A percentile compares a stretch with the other conserved stretches of the same genome.
phyloP scores from a whole-genome alignment of 306 rosid species.

The Delonix regia region DNA sequence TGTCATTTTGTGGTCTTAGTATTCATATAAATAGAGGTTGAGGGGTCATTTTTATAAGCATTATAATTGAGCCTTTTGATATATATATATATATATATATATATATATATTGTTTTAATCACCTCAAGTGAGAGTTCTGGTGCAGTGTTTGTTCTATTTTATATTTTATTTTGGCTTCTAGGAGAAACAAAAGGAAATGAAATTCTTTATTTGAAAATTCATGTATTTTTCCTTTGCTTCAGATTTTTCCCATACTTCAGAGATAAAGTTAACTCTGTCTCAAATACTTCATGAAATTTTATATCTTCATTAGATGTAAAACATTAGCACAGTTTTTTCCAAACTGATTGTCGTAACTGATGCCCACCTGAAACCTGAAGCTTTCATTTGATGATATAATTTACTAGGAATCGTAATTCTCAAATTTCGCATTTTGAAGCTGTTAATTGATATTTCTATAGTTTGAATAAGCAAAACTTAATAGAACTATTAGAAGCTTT shows the following conservation, averaged over 20 bases:
- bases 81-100: no score
- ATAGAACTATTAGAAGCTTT: no score
- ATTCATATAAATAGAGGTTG: neutral
- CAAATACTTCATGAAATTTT: neutral
- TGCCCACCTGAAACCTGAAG: neutral
- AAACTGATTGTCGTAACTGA: no score
- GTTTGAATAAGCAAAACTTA: neutral
- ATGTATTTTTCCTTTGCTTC: slow-evolving; percentile 4
- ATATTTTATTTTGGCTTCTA: slow-evolving; percentile 6
- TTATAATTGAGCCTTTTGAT: neutral
- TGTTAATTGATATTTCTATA: slow-evolving; percentile 6
- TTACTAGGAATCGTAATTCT: neutral
- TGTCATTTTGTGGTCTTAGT: neutral
- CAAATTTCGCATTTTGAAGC: neutral
- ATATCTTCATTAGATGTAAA: no score
- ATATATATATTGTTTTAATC: neutral
- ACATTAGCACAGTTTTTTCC: no score
- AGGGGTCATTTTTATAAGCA: neutral
- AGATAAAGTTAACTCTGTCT: neutral
- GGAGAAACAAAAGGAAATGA: slow-evolving; percentile 11
- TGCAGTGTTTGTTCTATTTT: slow-evolving; percentile 3
- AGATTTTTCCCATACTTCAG: neutral
- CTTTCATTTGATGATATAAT: slow-evolving; percentile 7
- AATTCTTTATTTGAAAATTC: slow-evolving; percentile 5
- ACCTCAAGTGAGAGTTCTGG: neutral